Base-by-base conservation (phyloP, 164 flowering plant genomes). In the Cinnamomum micranthum region DNA sequence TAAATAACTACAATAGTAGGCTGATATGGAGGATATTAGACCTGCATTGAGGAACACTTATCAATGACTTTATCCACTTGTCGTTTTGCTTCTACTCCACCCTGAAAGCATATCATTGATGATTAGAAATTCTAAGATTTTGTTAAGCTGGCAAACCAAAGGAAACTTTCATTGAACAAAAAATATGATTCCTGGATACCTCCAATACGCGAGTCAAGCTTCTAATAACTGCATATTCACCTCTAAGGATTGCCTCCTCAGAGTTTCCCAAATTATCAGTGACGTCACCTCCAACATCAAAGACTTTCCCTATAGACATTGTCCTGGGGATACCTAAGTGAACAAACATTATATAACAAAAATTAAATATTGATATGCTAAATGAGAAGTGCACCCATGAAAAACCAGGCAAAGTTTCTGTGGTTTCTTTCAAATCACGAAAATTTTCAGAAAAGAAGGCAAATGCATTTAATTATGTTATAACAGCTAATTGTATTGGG, bases 11-110 rank as follows among this genome's bases (percentile, higher is more conserved):
- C 35, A 31, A 31, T 31, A 31, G 35, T 31, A 31, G 35, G 35
- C 35, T 31, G 35, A 4, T 31, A 31, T 31, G 35, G 35, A 31
- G 35, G 4, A 5, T 4, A 31, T 31, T 31, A 31, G 14, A 95
- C 98, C 97, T 95, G 98, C 98, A 95, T 95, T 69, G 98, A 85
- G 66, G 98, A 80, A 85, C 98, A 95, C 84, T 85, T 90, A 83
- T 95, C 98, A 82, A 95, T 92, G 76, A 95, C 97, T 87, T 89
- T 87, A 81, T 95, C 98, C 68, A 95, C 98, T 81, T 92, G 98
- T 75, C 89, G 88, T 85, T 95, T 95, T 70, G 97, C 97, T 84
- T 95, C 98, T 71, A 91, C 92, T 75, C 98, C 98, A 78, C 98
- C 98, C 98, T 95, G 79, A 66, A 83, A 67, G 74, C 74, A 81